Base-by-base conservation (phyloP, 1,284 basidiomycete species). In the Garcileccinum viscosum region DNA sequence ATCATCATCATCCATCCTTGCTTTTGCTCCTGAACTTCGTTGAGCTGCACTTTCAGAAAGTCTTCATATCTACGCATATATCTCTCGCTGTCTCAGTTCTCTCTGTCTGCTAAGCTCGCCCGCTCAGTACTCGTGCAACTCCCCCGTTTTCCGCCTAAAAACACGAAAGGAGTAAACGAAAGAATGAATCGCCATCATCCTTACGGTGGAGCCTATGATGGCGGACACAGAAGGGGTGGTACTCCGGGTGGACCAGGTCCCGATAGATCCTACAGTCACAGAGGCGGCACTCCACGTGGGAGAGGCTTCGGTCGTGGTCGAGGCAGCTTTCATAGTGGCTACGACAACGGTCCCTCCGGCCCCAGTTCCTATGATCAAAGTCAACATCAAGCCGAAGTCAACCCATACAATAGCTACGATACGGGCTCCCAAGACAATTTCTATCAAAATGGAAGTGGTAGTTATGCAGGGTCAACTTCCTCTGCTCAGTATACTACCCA, bases 181-280 rank as follows among this genome's bases (percentile, higher is more conserved):
- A 58, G 63, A 66, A 94, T 95, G 93, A 93, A 93, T 82, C 92
- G 93, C 75, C 94, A 95, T 83, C 93, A 95, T 86, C 90, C 94
- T 33, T 96, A 95, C 82, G 89, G 82, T 70, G 83, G 85, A 73
- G 86, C 87, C 78, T 94, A 91, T 87, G 93, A 95, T 71, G 85
- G 83, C 64, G 73, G 79, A 72, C 82, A 86, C 71, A 87, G 86
- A 69, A 85, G 92, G 77, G 92, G 90, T 69, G 91, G 88, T 64
- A 84, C 87, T 71, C 87, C 88, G 37, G 82, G 85, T 73, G 89
- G 87, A 73, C 87, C 88, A 71, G 91, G 91, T 69, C 90, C 90
- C 76, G 92, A 94, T 81, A 89, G 92, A 84, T 84, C 86, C 72
- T 89, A 90, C 82, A 88, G 87, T 80, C 89, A 90, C 67, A 86